These are phyloP conservation scores for Penicillium sp. DNA, from an alignment of 2,329 filamentous ascomycete species.

Conservation along the genomic window DNA sequence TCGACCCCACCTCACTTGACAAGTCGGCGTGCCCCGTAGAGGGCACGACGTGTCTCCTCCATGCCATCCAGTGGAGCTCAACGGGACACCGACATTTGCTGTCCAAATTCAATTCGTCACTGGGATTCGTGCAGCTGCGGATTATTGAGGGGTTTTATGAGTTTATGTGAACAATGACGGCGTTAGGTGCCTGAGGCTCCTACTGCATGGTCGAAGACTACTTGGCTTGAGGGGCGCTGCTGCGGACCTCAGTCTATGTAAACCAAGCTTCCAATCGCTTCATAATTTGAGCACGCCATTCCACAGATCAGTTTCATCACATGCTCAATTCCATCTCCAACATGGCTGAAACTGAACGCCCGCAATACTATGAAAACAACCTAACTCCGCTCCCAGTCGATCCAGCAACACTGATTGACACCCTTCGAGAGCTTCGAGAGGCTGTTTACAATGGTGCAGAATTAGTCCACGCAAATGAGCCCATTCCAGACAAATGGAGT, in stretches of 20 bases:
- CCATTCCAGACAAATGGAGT: constrained; percentile 27
- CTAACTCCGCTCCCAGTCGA: constrained; percentile 18
- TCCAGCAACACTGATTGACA: constrained; percentile 14
- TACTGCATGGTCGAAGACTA: background rate
- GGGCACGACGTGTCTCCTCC: constrained; percentile 5
- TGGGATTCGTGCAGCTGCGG: background rate
- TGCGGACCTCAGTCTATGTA: background rate
- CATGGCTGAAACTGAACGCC: constrained; percentile 22
- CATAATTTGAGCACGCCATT: constrained; percentile 17
- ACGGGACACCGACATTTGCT: constrained; percentile 12
- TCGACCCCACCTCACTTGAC: constrained; percentile 11
- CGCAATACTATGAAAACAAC: constrained; percentile 27
- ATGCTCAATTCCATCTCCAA: background rate
- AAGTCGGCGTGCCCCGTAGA: background rate
- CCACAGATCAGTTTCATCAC: background rate
- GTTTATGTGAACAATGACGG: constrained; percentile 9
- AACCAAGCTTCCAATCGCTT: constrained; percentile 4
- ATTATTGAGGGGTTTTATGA: background rate
- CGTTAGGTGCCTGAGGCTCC: constrained; percentile 5
- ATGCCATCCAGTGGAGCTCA: constrained; percentile 11
- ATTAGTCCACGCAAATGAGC: constrained; percentile 28
- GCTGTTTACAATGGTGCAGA: constrained; percentile 33
- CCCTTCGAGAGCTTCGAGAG: constrained; percentile 32
- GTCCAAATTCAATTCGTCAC: background rate
- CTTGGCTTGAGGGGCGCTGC: background rate